Evolutionary conservation across 768 basidiomycete genomes (phyloP), one percentile per base, ranked within the genome.

Genomic region (Trametes meyenii): DNA sequence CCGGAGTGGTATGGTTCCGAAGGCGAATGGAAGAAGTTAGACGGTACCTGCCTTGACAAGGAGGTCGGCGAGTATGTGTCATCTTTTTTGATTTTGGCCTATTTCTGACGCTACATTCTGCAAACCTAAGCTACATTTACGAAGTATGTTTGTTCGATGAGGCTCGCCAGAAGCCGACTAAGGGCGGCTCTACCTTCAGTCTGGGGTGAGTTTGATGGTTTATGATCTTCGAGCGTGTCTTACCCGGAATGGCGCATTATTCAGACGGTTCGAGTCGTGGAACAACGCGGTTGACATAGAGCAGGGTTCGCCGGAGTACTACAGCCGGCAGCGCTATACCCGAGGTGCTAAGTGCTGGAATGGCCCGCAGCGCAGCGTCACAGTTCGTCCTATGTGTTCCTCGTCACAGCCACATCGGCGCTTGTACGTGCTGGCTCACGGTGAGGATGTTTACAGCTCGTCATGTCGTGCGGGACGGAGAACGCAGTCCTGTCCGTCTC

Each of bases 1-100:
- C 74, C 74, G 10, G 72, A 85, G 19, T 83, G 82, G 38, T 97
- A 89, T 66, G 95, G 95, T 19, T 71, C 76, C 1, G 80, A 92
- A 26, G 96, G 93, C 51, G 93, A 97, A 76, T 99, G 94, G 94
- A 96, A 96, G 81, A 97, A 96, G 76, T 83, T 99, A 6, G 90
- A 96, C 21, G 82, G 84, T 5, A 77, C 80, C 1, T 98, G 96
- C 68, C 72, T 98, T 13, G 84, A 86, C 70, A 89, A 86, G 70
- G 85, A 96, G 55, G 80, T 83, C 5, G 96, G 97, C 80, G 96
- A 97, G 92, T 97, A 69, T 71, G 95, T 88, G 21, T 50, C 42
- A 12, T 23, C 40, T 54, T n/a, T 35, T 3, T 16, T n/a, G 23
- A 39, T 12, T 42, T 19, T 17, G 5, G 50, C 6, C 23, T 5